Evolutionary conservation across 441 rosid genomes (phyloP), one percentile per base, ranked within the genome.

Genomic region (Bruguiera hainesii): DNA sequence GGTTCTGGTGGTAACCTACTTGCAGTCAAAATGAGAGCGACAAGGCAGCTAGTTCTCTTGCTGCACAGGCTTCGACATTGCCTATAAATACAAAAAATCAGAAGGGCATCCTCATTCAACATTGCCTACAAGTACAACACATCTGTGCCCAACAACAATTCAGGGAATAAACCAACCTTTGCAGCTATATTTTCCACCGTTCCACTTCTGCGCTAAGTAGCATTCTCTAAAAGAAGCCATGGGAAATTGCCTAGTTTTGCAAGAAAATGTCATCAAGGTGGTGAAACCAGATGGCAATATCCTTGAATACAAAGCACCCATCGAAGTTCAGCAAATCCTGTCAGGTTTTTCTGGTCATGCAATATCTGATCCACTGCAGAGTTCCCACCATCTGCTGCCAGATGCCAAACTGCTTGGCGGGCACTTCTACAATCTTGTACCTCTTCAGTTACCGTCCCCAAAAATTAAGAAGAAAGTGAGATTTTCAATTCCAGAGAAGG

Each of bases 231-330:
- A n/a, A 70, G 19, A 61, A 76, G 66, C 68, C 50, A 91, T 89
- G 97, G 97, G 97, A 65, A 91, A 89, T 63, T 89, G 97, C 83
- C 56, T 88, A 62, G 81, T 78, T 67, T 60, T 68, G 48, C 79
- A 87, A 78, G 76, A 73, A 64, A 85, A 85, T 68, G 76, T 76
- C 7, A 76, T 86, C 73, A 81, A 81, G 78, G 77, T 90, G 28
- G 75, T 87, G 81, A 86, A 83, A 80, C 74, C 85, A 37, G 98
- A 87, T 77, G 97, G 97, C 11, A 77, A 85, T 67, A 78, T 93
- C 67, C 83, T 85, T 53, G 92, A 88, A 78, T 88, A 88, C 75
- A 81, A 64, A 73, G 80, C 84, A 70, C 91, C 92, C 10, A 69
- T 76, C 68, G 78, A 66, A 73, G 97, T 87, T 64, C 86, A 84